These are phyloP conservation scores for Phanerochaete sordida DNA, from an alignment of 768 basidiomycete genomes.

Conservation along the genomic window DNA sequence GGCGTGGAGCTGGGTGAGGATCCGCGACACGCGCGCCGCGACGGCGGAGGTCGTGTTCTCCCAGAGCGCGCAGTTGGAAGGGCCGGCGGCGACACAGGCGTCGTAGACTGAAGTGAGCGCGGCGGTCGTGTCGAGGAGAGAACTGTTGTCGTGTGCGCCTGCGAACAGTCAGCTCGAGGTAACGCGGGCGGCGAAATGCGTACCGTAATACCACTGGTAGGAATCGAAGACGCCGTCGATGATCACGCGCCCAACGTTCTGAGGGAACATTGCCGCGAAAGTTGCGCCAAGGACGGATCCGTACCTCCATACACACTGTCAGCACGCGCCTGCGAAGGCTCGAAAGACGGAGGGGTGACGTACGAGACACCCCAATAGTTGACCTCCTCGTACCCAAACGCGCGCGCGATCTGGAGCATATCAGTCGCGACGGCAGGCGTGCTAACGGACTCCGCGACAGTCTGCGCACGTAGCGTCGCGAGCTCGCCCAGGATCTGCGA, in stretches of 20 bases:
- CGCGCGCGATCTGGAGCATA: constrained; percentile 27
- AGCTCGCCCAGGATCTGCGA: neutral
- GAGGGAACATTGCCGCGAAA: constrained; percentile 17
- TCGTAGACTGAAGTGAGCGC: constrained; percentile 18
- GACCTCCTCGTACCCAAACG: constrained; percentile 26
- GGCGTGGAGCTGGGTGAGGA: neutral
- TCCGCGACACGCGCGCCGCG: constrained; percentile 8
- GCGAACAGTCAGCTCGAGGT: neutral
- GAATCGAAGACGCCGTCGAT: constrained; percentile 25
- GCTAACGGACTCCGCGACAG: constrained; percentile 15
- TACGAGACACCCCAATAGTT: constrained; percentile 28
- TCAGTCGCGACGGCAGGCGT: constrained; percentile 28
- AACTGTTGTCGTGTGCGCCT: neutral
- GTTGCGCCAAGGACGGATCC: constrained; percentile 16
- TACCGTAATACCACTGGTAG: constrained; percentile 14
- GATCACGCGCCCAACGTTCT: constrained; percentile 24
- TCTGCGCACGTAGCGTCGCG: neutral
- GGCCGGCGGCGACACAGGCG: constrained; percentile 17
- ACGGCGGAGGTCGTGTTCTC: constrained; percentile 17
- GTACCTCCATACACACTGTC: constrained; percentile 8
- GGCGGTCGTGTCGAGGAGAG: constrained; percentile 15
- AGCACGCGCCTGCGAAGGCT: neutral
- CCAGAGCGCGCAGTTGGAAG: constrained; percentile 20
- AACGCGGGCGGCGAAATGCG: constrained; percentile 19
- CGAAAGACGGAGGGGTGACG: neutral